phyloP scores from a whole-genome alignment of 1,139 yeast genomes.

The Taphrina wiesneri region DNA sequence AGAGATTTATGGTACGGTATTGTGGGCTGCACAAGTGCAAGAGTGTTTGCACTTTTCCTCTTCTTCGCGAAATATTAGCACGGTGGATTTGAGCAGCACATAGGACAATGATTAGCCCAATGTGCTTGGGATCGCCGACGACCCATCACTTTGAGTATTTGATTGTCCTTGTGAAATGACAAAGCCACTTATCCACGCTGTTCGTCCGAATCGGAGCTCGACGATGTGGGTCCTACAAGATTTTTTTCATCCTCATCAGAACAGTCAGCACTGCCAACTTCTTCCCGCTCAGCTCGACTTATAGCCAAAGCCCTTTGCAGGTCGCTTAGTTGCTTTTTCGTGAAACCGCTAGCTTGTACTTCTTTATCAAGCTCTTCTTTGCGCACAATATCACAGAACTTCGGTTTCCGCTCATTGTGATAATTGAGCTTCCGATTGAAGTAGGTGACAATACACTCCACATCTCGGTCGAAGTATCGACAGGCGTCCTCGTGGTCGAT shows the following conservation, averaged over 20 bases:
- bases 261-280: not conserved
- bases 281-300: constrained; percentile 46
- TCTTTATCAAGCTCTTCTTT: constrained; percentile 68
- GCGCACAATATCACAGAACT: constrained; percentile 69
- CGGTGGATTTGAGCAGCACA: no score
- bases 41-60: no score
- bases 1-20: no score
- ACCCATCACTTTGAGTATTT: no score
- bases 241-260: not conserved
- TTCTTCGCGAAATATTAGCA: no score
- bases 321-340: constrained; percentile 69
- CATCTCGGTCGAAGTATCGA: constrained; percentile 85
- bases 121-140: no score
- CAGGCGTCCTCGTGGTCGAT: constrained; percentile 88
- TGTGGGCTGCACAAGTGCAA: no score
- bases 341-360: constrained; percentile 81
- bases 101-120: no score
- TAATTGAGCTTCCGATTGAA: constrained; percentile 78
- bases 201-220: not conserved
- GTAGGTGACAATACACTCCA: constrained; percentile 79
- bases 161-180: no score
- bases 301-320: constrained; percentile 55
- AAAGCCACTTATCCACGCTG: no score
- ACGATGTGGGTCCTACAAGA: not conserved
- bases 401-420: constrained; percentile 77